Evolutionary conservation across 2,329 filamentous ascomycete genomes (phyloP), one percentile per base, ranked within the genome.

Genomic region (Penicillium psychrosexuale): DNA sequence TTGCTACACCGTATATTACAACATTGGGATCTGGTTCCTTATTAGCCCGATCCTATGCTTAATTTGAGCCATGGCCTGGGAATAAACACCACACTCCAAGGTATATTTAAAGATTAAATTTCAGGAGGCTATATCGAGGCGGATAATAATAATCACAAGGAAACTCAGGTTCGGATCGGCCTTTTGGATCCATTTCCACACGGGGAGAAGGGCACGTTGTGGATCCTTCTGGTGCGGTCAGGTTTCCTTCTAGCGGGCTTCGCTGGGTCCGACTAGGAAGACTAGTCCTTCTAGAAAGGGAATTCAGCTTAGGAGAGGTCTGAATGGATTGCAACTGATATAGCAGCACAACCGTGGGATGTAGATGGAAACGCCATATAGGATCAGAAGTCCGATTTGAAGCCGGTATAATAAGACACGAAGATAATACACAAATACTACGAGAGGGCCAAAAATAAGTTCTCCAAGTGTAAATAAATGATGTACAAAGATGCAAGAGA

Each of bases 151-250:
- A 38, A 34, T 34, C 22, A 43, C 19, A 24, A 33, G 24, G 33
- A 55, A 45, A 58, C 56, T 51, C 45, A 57, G 56, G 61, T 68
- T 68, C 61, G 66, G 68, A 70, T 70, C 68, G 63, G 61, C 68
- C 55, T 53, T 50, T 61, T 40, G 66, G 66, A 66, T 66, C 68
- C 68, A 70, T 66, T 47, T 45, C 47, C 51, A 59, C 62, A 63
- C 61, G 68, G 66, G 67, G 66, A 60, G 64, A 66, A 62, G 53
- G 46, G 62, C 61, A 70, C 61, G 65, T 63, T 69, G 68, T 69
- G 67, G 68, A 69, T 64, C 67, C 68, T 66, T 72, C 66, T 71
- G 62, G 66, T 66, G 68, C 66, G 61, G 64, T 60, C 66, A 62
- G 57, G 61, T 68, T 68, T 66, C 64, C 63, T 63, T 65, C 61